A percentile compares a stretch with the other conserved stretches of the same genome.
These are phyloP conservation scores for Spathaspora boniae DNA, from an alignment of 805 yeast genomes.

Conservation along the genomic window DNA sequence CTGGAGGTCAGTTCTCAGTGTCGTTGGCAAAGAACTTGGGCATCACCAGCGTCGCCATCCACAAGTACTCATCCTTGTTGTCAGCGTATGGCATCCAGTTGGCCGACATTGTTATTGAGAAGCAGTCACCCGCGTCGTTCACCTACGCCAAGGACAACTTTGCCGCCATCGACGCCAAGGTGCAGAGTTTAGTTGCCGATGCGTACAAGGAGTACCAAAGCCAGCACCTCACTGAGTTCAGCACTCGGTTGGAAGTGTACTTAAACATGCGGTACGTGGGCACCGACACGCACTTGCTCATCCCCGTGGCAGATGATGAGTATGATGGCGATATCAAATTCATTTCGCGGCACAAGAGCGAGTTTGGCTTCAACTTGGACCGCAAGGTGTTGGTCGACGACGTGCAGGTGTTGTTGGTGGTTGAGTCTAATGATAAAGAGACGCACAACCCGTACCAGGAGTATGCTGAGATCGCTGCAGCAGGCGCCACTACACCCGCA, in stretches of 20 bases:
- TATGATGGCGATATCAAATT: conserved; percentile 23
- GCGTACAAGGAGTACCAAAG: conserved; percentile 35
- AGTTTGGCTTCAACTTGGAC: conserved; percentile 36
- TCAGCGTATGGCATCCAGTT: conserved; percentile 33
- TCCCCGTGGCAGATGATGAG: conserved; percentile 30
- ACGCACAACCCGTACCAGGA: conserved; percentile 52
- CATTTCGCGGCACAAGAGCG: conserved; percentile 26
- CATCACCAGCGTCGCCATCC: conserved; percentile 27
- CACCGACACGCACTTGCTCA: conserved; percentile 84
- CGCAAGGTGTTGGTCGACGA: conserved; percentile 36
- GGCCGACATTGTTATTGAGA: conserved; percentile 33
- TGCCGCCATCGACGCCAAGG: conserved; percentile 41
- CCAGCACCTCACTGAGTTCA: conserved; percentile 49
- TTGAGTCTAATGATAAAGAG: conserved; percentile 46
- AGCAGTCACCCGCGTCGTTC: conserved; percentile 33
- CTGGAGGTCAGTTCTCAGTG: conserved; percentile 34
- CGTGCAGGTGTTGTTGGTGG: conserved; percentile 50
- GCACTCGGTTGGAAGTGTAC: conserved; percentile 56
- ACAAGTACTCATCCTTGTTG: conserved; percentile 30
- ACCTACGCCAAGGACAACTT: conserved; percentile 18
- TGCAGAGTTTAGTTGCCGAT: conserved; percentile 40
- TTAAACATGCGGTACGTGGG: conserved; percentile 82
- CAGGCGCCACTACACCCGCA: conserved; percentile 12
- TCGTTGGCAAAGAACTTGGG: conserved; percentile 27
- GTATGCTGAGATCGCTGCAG: conserved; percentile 15